A percentile compares a stretch with the other conserved stretches of the same genome.
Evolutionary conservation across 805 yeast genomes (phyloP).

Genomic region (Candida piceae): DNA sequence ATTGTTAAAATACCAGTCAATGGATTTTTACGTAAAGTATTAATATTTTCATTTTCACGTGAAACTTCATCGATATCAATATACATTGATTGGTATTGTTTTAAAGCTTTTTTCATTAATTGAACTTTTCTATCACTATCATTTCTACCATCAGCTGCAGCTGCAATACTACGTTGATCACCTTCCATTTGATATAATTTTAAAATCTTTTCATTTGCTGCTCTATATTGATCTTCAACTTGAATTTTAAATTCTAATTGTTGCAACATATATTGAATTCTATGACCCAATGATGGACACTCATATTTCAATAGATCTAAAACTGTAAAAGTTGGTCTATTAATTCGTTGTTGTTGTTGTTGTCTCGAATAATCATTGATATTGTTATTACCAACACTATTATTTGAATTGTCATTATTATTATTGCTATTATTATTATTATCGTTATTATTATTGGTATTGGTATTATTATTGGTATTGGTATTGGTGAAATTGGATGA

Average conservation of each 20-base stretch:
- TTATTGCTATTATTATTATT: not conserved
- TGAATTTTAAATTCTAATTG: slow-evolving; percentile 90
- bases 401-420: slow-evolving; percentile 4
- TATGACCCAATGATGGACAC: slow-evolving; percentile 90
- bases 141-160: slow-evolving; percentile 81
- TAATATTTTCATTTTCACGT: slow-evolving; percentile 59
- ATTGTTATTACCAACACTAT: too few relatives aligned
- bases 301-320: slow-evolving; percentile 86
- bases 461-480: too few relatives aligned
- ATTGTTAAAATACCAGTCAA: slow-evolving; percentile 75
- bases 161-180: slow-evolving; percentile 76
- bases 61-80: slow-evolving; percentile 64
- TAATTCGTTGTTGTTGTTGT: too few relatives aligned
- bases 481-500: too few relatives aligned
- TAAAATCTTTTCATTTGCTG: slow-evolving; percentile 85
- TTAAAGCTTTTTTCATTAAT: slow-evolving; percentile 74
- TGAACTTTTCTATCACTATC: slow-evolving; percentile 86
- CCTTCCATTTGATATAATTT: slow-evolving; percentile 87
- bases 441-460: too few relatives aligned
- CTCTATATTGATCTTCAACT: slow-evolving; percentile 89
- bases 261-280: slow-evolving; percentile 93
- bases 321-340: slow-evolving; percentile 54
- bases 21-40: slow-evolving; percentile 75
- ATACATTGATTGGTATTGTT: slow-evolving; percentile 85
- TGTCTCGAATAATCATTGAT: too few relatives aligned